Evolutionary conservation across 202 grass and related monocot species (phyloP).

Genomic region (Carex arenaria): DNA sequence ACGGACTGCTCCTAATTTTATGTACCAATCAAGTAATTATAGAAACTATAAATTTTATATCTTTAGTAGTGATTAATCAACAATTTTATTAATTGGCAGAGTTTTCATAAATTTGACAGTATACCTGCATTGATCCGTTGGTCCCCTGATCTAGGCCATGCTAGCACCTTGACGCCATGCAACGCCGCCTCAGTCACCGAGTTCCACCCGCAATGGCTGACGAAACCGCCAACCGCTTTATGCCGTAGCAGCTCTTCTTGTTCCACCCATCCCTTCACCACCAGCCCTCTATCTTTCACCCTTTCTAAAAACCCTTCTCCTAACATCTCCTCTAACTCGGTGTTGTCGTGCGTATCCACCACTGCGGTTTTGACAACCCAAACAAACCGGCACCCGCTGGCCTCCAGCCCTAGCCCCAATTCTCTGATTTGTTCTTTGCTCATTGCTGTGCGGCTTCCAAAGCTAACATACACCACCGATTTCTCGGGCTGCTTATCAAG

Average conservation of each 20-base stretch:
- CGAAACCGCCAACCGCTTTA: slow-evolving; percentile 35
- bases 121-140: slow-evolving; percentile 52
- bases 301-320: slow-evolving; percentile 35
- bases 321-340: slow-evolving; percentile 29
- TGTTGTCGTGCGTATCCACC: slow-evolving; percentile 7
- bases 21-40: no score
- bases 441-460: slow-evolving; percentile 56
- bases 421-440: slow-evolving; percentile 36
- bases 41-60: not conserved
- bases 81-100: not conserved
- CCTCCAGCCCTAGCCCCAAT: slow-evolving; percentile 45
- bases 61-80: not conserved
- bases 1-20: not conserved
- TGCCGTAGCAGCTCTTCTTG: slow-evolving; percentile 51
- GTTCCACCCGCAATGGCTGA: slow-evolving; percentile 91
- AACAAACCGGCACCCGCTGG: slow-evolving; percentile 47
- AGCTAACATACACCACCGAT: slow-evolving; percentile 69
- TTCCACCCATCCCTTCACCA: slow-evolving; percentile 63
- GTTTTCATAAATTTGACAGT: not conserved
- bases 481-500: slow-evolving; percentile 49
- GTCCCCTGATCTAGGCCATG: slow-evolving; percentile 50
- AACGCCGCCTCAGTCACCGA: slow-evolving; percentile 49
- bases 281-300: slow-evolving; percentile 30
- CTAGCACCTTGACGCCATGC: slow-evolving; percentile 40
- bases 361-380: slow-evolving; percentile 40